Evolutionary conservation across 1,139 yeast species (phyloP).

Genomic region (Kodamaea suecica): DNA sequence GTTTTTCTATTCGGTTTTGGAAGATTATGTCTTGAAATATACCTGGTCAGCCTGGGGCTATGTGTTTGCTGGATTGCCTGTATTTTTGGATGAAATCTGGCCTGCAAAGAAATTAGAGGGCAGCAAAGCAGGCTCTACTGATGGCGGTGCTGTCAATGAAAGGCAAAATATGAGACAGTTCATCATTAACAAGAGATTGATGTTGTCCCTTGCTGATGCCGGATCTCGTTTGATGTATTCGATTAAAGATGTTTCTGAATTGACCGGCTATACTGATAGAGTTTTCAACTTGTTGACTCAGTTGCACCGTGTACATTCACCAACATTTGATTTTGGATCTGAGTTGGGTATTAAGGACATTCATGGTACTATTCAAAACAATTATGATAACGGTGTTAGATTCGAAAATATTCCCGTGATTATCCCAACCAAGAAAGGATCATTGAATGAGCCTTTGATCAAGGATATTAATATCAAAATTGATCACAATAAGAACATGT

Average conservation of each 20-base stretch:
- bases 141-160: constrained; percentile 21
- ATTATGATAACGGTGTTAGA: constrained; percentile 69
- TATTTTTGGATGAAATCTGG: constrained; percentile 48
- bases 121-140: neutral
- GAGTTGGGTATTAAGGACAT: constrained; percentile 53
- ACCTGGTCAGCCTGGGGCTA: constrained; percentile 96
- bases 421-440: constrained; percentile 65
- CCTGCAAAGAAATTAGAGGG: constrained; percentile 21
- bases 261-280: constrained; percentile 88
- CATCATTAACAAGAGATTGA: constrained; percentile 83
- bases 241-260: constrained; percentile 85
- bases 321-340: constrained; percentile 61
- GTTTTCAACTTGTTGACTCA: constrained; percentile 73
- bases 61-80: constrained; percentile 85
- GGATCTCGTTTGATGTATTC: constrained; percentile 97
- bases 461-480: constrained; percentile 60
- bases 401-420: constrained; percentile 81
- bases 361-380: constrained; percentile 77
- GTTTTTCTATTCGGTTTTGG: constrained; percentile 65
- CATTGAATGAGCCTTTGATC: constrained; percentile 53
- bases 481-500: constrained; percentile 64
- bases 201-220: constrained; percentile 91
- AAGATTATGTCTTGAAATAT: constrained; percentile 84
- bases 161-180: constrained; percentile 78
- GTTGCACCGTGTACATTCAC: constrained; percentile 79